Conservation (phyloP, 176 grass and related monocot species). For the Leersia perrieri region DNA sequence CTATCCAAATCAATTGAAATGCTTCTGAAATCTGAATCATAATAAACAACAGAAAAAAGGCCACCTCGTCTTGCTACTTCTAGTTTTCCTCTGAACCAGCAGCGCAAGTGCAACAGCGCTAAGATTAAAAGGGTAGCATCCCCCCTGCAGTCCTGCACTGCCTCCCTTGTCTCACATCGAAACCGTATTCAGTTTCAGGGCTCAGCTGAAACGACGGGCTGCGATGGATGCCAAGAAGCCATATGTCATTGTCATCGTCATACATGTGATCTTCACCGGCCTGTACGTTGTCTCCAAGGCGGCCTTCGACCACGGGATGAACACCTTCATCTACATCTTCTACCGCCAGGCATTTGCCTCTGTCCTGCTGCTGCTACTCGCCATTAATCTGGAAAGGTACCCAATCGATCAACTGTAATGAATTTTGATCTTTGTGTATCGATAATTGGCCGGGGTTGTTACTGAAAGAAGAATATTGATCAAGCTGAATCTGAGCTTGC, state of each 20-base stretch:
- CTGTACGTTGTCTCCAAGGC: constrained; percentile 54
- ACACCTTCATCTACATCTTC: constrained; percentile 59
- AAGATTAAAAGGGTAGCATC: no score
- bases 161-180: no score
- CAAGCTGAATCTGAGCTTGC: not conserved
- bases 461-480: not conserved
- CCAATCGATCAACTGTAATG: not conserved
- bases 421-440: not conserved
- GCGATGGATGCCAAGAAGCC: constrained; percentile 26
- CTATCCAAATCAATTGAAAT: no score
- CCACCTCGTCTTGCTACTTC: no score
- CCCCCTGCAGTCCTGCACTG: no score
- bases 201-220: no score
- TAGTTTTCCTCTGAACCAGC: no score
- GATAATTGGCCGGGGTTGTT: no score
- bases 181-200: no score
- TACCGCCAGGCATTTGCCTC: constrained; percentile 50
- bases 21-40: no score
- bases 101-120: no score
- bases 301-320: constrained; percentile 49
- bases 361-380: constrained; percentile 30
- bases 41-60: no score
- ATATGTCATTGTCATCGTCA: constrained; percentile 34
- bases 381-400: constrained; percentile 13
- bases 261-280: constrained; percentile 49